phyloP scores from a whole-genome alignment of 2,329 filamentous ascomycete genomes.

The Ilyonectria mors-panacis region DNA sequence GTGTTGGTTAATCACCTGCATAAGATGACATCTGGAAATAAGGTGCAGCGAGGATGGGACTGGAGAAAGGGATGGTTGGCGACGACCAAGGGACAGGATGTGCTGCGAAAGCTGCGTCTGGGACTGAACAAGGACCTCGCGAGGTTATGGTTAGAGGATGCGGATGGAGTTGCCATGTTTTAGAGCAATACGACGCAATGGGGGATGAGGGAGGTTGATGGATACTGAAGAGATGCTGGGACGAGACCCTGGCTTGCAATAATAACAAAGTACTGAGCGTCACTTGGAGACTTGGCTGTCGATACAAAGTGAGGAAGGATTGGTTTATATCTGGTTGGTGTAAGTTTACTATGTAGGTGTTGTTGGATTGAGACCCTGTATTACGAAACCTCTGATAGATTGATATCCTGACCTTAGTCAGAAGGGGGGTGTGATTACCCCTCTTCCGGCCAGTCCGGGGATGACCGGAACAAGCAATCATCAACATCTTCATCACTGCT shows the following conservation, averaged over 20 bases:
- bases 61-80: conserved; percentile 84
- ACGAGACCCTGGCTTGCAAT: conserved; percentile 33
- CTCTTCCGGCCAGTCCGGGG: too few relatives aligned
- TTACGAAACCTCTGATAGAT: too few relatives aligned
- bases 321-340: conserved; percentile 19
- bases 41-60: conserved; percentile 78
- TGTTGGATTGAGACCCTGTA: too few relatives aligned
- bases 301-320: not conserved
- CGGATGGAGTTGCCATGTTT: conserved; percentile 67
- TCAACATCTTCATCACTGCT: too few relatives aligned
- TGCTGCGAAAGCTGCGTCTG: conserved; percentile 80
- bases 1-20: conserved; percentile 76
- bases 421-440: too few relatives aligned
- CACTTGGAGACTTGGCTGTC: not conserved
- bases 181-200: conserved; percentile 37
- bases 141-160: conserved; percentile 77
- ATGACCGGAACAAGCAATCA: too few relatives aligned
- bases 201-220: conserved; percentile 10
- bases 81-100: conserved; percentile 74
- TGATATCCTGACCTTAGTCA: too few relatives aligned
- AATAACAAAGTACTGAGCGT: conserved; percentile 37
- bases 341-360: conserved; percentile 13
- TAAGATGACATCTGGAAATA: conserved; percentile 69
- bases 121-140: conserved; percentile 83
- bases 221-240: conserved; percentile 30